These are phyloP conservation scores for Blastobotrys muscicola DNA, from an alignment of 805 yeast species.

Conservation along the genomic window DNA sequence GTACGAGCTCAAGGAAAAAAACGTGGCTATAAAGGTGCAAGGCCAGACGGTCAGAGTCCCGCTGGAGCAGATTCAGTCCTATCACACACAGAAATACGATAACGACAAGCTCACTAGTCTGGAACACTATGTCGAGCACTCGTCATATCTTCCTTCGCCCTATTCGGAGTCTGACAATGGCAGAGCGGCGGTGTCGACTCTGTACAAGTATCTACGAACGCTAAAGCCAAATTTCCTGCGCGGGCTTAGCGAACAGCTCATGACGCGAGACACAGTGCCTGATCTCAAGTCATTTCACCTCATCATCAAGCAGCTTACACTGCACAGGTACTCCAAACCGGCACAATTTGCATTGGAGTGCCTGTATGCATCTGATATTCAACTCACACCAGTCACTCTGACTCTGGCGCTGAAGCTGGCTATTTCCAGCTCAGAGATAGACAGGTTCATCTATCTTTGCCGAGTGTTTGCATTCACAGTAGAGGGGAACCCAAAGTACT, in stretches of 20 bases:
- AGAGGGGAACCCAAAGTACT: neutral
- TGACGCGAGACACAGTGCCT: conserved; percentile 17
- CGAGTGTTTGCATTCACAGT: conserved; percentile 5
- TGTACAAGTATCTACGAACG: conserved; percentile 6
- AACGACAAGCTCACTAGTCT: too few relatives aligned
- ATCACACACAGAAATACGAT: neutral
- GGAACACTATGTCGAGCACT: conserved; percentile 4
- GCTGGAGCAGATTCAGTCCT: neutral
- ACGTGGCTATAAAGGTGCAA: conserved; percentile 7
- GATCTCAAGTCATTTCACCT: conserved; percentile 18
- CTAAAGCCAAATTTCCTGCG: conserved; percentile 8
- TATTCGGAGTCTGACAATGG: neutral
- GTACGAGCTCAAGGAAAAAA: conserved; percentile 9
- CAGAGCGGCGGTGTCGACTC: conserved; percentile 2
- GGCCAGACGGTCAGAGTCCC: neutral
- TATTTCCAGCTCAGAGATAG: conserved; percentile 4
- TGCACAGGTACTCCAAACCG: conserved; percentile 13
- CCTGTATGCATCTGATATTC: conserved; percentile 15
- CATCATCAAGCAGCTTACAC: conserved; percentile 18
- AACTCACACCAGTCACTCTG: conserved; percentile 11
- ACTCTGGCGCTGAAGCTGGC: conserved; percentile 12
- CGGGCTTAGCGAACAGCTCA: conserved; percentile 17
- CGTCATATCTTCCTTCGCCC: conserved; percentile 2
- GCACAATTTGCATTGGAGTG: conserved; percentile 23
- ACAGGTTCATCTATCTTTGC: conserved; percentile 7